These are phyloP conservation scores for Dentipellis sp. DNA, from an alignment of 768 basidiomycete species.

Conservation along the genomic window DNA sequence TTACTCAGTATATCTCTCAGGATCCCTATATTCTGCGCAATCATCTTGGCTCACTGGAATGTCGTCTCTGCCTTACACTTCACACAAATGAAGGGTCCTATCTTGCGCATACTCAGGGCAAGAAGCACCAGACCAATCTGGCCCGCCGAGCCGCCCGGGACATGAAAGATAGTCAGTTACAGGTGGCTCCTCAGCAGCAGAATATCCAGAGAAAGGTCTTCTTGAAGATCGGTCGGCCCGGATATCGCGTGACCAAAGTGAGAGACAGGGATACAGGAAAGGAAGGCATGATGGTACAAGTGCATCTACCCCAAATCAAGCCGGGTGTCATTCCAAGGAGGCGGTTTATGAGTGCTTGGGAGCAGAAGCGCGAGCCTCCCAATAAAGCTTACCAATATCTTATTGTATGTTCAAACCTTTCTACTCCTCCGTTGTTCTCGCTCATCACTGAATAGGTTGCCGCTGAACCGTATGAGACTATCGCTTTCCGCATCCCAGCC, in stretches of 20 bases:
- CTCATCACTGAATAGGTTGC: conserved; percentile 65
- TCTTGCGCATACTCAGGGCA: conserved; percentile 97
- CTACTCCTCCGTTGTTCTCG: neutral
- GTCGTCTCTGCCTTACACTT: conserved; percentile 91
- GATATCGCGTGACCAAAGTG: conserved; percentile 95
- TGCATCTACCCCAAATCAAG: conserved; percentile 93
- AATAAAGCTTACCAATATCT: conserved; percentile 97
- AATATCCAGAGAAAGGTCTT: conserved; percentile 88
- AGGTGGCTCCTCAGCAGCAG: conserved; percentile 76
- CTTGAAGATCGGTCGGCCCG: conserved; percentile 93
- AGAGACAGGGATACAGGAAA: conserved; percentile 84
- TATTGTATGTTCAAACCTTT: conserved; percentile 53
- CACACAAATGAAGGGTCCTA: conserved; percentile 99
- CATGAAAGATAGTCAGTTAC: conserved; percentile 87
- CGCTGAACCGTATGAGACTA: conserved; percentile 98
- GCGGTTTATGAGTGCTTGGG: conserved; percentile 96
- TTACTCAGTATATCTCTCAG: conserved; percentile 25
- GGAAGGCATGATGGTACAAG: conserved; percentile 96
- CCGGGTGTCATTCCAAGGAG: conserved; percentile 73
- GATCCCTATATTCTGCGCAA: conserved; percentile 99
- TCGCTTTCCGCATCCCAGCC: conserved; percentile 97
- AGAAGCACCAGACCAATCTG: conserved; percentile 98
- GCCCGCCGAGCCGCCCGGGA: conserved; percentile 96
- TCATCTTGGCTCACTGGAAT: conserved; percentile 96
- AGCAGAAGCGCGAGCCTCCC: conserved; percentile 90